Evolutionary conservation across 2,329 filamentous ascomycete genomes (phyloP).

Genomic region (Aspergillus awamori): DNA sequence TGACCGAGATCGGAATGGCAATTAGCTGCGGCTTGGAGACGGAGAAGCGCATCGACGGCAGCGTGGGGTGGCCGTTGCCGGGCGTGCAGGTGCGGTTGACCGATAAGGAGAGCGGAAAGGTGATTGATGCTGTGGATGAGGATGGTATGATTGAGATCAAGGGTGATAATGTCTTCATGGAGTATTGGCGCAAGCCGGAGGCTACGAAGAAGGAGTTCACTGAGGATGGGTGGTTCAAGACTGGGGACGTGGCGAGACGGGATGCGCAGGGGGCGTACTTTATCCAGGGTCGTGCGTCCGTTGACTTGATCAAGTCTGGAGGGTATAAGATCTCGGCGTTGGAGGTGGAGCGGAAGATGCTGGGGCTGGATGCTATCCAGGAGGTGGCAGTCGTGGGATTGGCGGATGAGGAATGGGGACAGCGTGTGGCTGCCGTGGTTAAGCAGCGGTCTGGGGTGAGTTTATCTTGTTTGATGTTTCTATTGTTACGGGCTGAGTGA

Average conservation of each 20-base stretch:
- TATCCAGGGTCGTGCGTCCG: conserved; percentile 56
- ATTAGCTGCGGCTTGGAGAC: conserved; percentile 49
- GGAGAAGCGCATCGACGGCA: conserved; percentile 48
- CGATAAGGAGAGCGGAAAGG: conserved; percentile 41
- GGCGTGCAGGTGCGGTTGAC: conserved; percentile 52
- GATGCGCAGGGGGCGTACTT: conserved; percentile 50
- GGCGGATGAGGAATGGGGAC: conserved; percentile 57
- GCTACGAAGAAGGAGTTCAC: conserved; percentile 52
- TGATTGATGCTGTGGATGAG: conserved; percentile 37
- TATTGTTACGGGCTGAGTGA: not conserved
- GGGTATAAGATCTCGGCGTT: conserved; percentile 60
- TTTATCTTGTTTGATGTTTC: conserved; percentile 1
- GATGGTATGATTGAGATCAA: conserved; percentile 50
- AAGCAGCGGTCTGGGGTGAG: conserved; percentile 43
- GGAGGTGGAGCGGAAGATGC: conserved; percentile 58
- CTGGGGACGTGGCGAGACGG: conserved; percentile 49
- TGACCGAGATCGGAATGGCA: conserved; percentile 55
- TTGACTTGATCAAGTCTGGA: conserved; percentile 60
- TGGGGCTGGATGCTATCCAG: conserved; percentile 53
- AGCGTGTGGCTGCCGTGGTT: conserved; percentile 58
- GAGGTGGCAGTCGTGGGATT: conserved; percentile 59
- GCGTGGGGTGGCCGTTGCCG: conserved; percentile 52
- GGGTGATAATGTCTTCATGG: conserved; percentile 46
- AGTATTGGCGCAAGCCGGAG: conserved; percentile 50
- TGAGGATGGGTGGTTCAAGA: conserved; percentile 53